phyloP scores from a whole-genome alignment of 1,284 basidiomycete species.

The Cryptococcus jaspeensis region DNA sequence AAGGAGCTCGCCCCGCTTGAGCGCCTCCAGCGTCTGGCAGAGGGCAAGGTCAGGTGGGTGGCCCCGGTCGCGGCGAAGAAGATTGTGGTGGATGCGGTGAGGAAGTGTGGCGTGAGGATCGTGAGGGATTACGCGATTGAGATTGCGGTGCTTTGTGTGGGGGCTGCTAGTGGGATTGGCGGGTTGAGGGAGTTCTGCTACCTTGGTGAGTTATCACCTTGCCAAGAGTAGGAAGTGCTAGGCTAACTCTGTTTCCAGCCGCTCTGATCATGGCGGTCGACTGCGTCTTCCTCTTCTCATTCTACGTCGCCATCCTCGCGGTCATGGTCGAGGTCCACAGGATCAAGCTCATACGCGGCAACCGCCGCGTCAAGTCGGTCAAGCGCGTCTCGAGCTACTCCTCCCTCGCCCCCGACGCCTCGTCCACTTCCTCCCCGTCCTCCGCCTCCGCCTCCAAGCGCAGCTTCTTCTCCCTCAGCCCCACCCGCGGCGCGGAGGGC shows the following conservation, averaged over 20 bases:
- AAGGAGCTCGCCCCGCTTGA: constrained; percentile 49
- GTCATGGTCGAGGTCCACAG: constrained; percentile 86
- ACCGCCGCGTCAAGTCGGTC: constrained; percentile 23
- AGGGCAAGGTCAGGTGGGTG: constrained; percentile 54
- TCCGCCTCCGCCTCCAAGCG: constrained; percentile 4
- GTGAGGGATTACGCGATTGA: constrained; percentile 92
- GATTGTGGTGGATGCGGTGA: constrained; percentile 80
- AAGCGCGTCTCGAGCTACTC: constrained; percentile 22
- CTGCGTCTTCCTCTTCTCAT: constrained; percentile 84
- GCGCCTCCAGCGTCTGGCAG: constrained; percentile 49
- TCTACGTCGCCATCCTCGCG: constrained; percentile 82
- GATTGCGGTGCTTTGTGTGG: constrained; percentile 81
- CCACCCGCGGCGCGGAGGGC: constrained; percentile 2
- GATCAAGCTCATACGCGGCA: constrained; percentile 59
- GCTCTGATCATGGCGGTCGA: constrained; percentile 82
- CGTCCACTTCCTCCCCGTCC: constrained; percentile 14
- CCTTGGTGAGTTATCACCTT: constrained; percentile 58
- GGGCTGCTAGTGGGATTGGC: constrained; percentile 81
- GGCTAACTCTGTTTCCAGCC: constrained; percentile 21
- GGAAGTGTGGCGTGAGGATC: constrained; percentile 74
- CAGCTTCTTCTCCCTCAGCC: constrained; percentile 1
- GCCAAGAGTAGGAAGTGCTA: no score
- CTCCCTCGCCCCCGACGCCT: constrained; percentile 17
- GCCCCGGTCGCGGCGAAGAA: constrained; percentile 68
- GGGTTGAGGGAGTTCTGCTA: constrained; percentile 95